Base-by-base conservation (phyloP, 495 filamentous ascomycete species). In the Durotheca rogersii region DNA sequence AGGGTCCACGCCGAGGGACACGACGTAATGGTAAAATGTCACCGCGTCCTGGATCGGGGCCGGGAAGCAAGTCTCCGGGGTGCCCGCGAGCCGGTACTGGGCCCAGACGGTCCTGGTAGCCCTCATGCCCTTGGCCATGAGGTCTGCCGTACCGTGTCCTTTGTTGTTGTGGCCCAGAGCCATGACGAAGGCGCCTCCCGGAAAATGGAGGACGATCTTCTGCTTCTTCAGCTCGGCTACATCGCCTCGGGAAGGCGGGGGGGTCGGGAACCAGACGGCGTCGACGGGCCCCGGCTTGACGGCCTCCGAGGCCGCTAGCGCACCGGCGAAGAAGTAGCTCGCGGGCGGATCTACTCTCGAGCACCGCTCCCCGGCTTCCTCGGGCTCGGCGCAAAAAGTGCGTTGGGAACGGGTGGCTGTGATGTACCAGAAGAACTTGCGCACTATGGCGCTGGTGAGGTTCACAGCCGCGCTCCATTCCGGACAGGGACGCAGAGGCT, bases 201-300 rank as follows among this genome's bases (percentile, higher is more conserved):
- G 23, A 10, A 43, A 43, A 19, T 43, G 25, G 10, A 43, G 27
- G 41, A 43, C 14, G 19, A 43, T 14, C 33, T 16, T 43, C 20
- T 30, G 25, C 6, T 29, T 30, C 17, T 21, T 19, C 4, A 4
- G n/a, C 5, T 10, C 3, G 4, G 31, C 15, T n/a, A n/a, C n/a
- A n/a, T n/a, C n/a, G n/a, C n/a, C n/a, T n/a, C n/a, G n/a, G 2
- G 32, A 3, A 5, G 2, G 5, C 0, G 14, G 14, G 3, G 49
- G 49, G 10, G 20, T 27, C 10, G 49, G 49, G 25, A 37, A 52
- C 49, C 49, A 52, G 6, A 52, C 10, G 1, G 32, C 40, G 6
- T 33, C 33, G 3, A 52, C 40, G 1, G 40, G 16, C 1, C 19
- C 40, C 16, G 49, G 49, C 2, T 23, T 45, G 9, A 29, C 15